Evolutionary conservation across 2,329 filamentous ascomycete genomes (phyloP), one percentile per base, ranked within the genome.

Genomic region (Botrytis paeoniae): DNA sequence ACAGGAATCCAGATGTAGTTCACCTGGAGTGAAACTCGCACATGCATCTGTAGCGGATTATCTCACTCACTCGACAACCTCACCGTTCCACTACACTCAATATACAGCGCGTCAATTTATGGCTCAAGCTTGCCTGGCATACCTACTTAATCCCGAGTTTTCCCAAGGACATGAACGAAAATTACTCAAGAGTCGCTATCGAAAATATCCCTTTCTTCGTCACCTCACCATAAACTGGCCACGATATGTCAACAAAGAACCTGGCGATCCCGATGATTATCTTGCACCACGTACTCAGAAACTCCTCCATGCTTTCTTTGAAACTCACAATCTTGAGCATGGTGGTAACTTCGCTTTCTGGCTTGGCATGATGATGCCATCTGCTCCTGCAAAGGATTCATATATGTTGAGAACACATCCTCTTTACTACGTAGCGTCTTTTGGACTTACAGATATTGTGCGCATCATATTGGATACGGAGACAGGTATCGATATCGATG

Each of bases 31-130:
- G 22, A 71, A 43, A 37, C 74, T 78, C n/a, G 74, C 77, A 32
- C 77, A 78, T 71, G 74, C 74, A 61, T 77, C 77, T 9, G 76
- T 78, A 3, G 73, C 73, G 8, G 76, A 78, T 35, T 78, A 75
- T 71, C 72, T 77, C 10, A 73, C 73, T 12, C 74, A 75, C 14
- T 62, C 69, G 14, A 74, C 70, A 69, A 51, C 65, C 16, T 65
- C 72, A 16, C 65, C 69, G 14, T 78, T 77, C 7, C 74, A 75
- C 32, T 75, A 77, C 57, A 72, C 76, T 32, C 48, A 51, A 25
- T 39, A 62, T 32, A 62, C 71, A n/a, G 73, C 75, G 14, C 71
- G 75, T 2, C 73, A 74, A 73, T 75, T 73, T 37, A 69, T 77
- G 32, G 75, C 71, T 16, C 73, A 75, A 48, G 48, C 59, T 29